Evolutionary conservation across 306 rosid genomes (phyloP).

Genomic region (Vigna nakashimae): DNA sequence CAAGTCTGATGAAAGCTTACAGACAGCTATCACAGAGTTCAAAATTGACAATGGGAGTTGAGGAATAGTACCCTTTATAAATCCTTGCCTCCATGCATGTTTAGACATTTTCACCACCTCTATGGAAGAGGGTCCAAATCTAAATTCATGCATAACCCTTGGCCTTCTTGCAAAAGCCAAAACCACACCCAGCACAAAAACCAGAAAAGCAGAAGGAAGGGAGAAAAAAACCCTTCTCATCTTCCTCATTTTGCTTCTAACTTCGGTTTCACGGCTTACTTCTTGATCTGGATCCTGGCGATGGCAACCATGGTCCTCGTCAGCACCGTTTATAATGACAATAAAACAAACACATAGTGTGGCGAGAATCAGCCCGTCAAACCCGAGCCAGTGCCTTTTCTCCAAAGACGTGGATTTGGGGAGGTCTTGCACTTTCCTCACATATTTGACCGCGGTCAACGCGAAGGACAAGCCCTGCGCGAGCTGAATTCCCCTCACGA

Average conservation of each 20-base stretch:
- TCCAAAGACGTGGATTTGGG: conserved; percentile 57
- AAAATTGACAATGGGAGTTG: conserved; percentile 76
- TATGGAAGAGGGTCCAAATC: conserved; percentile 72
- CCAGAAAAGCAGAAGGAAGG: conserved; percentile 74
- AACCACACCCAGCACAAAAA: conserved; percentile 63
- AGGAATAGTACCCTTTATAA: conserved; percentile 77
- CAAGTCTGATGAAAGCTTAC: conserved; percentile 68
- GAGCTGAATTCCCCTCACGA: conserved; percentile 81
- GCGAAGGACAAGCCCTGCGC: conserved; percentile 85
- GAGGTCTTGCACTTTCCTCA: conserved; percentile 59
- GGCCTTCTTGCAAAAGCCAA: conserved; percentile 70
- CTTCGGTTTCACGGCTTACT: not conserved
- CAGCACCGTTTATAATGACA: conserved; percentile 69
- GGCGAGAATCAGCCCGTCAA: conserved; percentile 76
- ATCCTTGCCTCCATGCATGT: conserved; percentile 76
- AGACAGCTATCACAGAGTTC: conserved; percentile 77
- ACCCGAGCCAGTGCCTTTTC: conserved; percentile 62
- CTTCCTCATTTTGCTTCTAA: not conserved
- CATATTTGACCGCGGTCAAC: conserved; percentile 66
- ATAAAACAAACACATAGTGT: conserved; percentile 63
- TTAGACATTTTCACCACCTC: conserved; percentile 57
- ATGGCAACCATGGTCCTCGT: conserved; percentile 15
- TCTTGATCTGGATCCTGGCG: not conserved
- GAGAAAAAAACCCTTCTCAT: conserved; percentile 50
- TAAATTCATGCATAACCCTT: conserved; percentile 53